These are phyloP conservation scores for Bisporella sp. DNA, from an alignment of 2,329 filamentous ascomycete species.

Conservation along the genomic window DNA sequence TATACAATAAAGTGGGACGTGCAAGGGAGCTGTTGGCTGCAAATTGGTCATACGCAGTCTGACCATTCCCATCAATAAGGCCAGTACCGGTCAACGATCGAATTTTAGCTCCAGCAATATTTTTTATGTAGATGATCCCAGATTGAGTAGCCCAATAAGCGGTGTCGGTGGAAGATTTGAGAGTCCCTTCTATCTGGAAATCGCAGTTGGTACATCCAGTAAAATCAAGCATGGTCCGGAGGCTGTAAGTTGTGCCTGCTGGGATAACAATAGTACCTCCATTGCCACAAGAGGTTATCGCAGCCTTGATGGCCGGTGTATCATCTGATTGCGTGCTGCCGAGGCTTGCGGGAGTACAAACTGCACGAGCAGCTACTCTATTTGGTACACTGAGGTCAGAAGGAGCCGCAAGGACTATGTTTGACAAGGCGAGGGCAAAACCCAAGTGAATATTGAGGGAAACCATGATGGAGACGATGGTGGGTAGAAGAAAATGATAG, in stretches of 20 bases:
- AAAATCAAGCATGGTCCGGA: slow-evolving; percentile 37
- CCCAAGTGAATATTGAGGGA: no score
- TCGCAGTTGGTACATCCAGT: slow-evolving; percentile 36
- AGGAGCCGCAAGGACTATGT: background rate
- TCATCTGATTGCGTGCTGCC: slow-evolving; percentile 30
- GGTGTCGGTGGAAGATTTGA: slow-evolving; percentile 33
- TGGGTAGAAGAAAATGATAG: no score
- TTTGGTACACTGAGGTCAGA: background rate
- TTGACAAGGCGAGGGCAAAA: no score
- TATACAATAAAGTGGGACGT: slow-evolving; percentile 35
- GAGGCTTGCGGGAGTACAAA: slow-evolving; percentile 16
- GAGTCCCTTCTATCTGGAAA: slow-evolving; percentile 37
- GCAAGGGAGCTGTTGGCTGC: slow-evolving; percentile 31
- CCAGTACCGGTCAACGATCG: slow-evolving; percentile 33
- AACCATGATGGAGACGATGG: no score
- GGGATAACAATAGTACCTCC: slow-evolving; percentile 40
- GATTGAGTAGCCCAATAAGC: slow-evolving; percentile 35
- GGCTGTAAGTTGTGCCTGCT: slow-evolving; percentile 32
- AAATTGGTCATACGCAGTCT: slow-evolving; percentile 35
- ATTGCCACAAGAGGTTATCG: slow-evolving; percentile 31
- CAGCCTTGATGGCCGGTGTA: slow-evolving; percentile 35
- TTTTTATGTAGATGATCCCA: slow-evolving; percentile 33
- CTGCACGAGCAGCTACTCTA: slow-evolving; percentile 12
- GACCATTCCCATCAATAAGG: slow-evolving; percentile 40
- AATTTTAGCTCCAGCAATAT: slow-evolving; percentile 33